Evolutionary conservation across 495 filamentous ascomycete species (phyloP).

Genomic region (Penicillium salamii): DNA sequence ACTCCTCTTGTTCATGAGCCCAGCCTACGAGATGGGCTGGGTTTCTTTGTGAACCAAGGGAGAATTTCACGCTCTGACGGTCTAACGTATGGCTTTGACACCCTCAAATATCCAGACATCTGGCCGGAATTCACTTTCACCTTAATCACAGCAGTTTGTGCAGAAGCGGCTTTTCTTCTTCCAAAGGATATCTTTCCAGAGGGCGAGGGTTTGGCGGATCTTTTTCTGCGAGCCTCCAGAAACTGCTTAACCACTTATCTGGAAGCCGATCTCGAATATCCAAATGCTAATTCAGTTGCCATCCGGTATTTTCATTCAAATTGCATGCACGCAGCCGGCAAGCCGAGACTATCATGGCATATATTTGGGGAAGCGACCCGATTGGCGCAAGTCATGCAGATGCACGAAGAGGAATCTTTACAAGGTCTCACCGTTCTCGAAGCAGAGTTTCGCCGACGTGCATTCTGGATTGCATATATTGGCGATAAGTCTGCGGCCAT

Average conservation of each 20-base stretch:
- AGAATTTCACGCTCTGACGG: neutral
- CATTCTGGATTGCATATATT: slow-evolving; percentile 30
- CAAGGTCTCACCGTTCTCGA: slow-evolving; percentile 20
- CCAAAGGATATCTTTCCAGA: slow-evolving; percentile 21
- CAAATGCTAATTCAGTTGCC: slow-evolving; percentile 25
- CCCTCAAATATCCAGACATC: slow-evolving; percentile 17
- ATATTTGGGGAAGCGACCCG: slow-evolving; percentile 29
- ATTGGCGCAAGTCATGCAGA: slow-evolving; percentile 27
- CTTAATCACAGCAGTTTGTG: slow-evolving; percentile 24
- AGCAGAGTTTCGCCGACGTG: slow-evolving; percentile 24
- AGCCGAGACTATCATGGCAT: slow-evolving; percentile 28
- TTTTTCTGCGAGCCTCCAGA: slow-evolving; percentile 19
- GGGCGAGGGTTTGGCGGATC: slow-evolving; percentile 15
- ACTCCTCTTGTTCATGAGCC: slow-evolving; percentile 32
- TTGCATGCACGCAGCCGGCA: slow-evolving; percentile 28
- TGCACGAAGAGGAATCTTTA: slow-evolving; percentile 26
- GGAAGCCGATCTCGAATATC: slow-evolving; percentile 27
- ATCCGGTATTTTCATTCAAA: slow-evolving; percentile 32
- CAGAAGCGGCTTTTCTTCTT: slow-evolving; percentile 20
- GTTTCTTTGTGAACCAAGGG: slow-evolving; percentile 14
- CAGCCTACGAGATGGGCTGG: slow-evolving; percentile 20
- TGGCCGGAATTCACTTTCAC: slow-evolving; percentile 27
- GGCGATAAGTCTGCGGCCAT: slow-evolving; percentile 32
- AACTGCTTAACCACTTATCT: slow-evolving; percentile 16
- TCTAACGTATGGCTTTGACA: slow-evolving; percentile 3